These are phyloP conservation scores for Amaranthus hypochondriacus DNA, from an alignment of 148 eudicot species.

Conservation along the genomic window DNA sequence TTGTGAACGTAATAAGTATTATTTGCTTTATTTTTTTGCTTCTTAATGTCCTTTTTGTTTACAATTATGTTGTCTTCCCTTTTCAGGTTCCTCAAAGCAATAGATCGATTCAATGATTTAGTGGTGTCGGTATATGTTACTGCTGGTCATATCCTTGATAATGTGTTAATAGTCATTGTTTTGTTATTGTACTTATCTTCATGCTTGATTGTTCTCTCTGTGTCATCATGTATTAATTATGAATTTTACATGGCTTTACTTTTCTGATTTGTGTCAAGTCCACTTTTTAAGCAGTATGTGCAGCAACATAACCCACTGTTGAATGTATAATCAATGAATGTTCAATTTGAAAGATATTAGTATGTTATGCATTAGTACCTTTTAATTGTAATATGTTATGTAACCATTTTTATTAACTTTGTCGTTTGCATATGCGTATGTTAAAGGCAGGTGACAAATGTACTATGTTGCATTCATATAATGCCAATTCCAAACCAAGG, in stretches of 20 bases:
- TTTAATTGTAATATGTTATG: no score
- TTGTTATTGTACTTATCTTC: neutral
- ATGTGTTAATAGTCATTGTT: slow-evolving; percentile 3
- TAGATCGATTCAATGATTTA: slow-evolving; percentile 93
- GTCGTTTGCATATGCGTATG: neutral
- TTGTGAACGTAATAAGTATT: neutral
- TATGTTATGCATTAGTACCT: neutral
- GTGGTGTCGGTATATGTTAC: slow-evolving; percentile 97
- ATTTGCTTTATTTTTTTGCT: neutral
- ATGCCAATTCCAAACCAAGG: neutral
- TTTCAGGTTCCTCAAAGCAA: slow-evolving; percentile 89
- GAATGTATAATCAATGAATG: neutral
- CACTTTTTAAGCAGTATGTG: neutral
- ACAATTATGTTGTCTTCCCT: neutral
- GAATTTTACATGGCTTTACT: neutral
- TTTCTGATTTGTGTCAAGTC: neutral
- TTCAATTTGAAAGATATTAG: neutral
- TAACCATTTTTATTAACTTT: neutral
- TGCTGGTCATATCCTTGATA: slow-evolving; percentile 95
- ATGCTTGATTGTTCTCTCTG: neutral
- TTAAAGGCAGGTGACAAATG: neutral
- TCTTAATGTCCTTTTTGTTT: slow-evolving; percentile 4
- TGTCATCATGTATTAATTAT: neutral
- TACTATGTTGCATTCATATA: neutral
- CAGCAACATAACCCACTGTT: neutral